These are phyloP conservation scores for Lobosporangium transversale DNA, from an alignment of 192 early-diverging fungal species.

Conservation along the genomic window DNA sequence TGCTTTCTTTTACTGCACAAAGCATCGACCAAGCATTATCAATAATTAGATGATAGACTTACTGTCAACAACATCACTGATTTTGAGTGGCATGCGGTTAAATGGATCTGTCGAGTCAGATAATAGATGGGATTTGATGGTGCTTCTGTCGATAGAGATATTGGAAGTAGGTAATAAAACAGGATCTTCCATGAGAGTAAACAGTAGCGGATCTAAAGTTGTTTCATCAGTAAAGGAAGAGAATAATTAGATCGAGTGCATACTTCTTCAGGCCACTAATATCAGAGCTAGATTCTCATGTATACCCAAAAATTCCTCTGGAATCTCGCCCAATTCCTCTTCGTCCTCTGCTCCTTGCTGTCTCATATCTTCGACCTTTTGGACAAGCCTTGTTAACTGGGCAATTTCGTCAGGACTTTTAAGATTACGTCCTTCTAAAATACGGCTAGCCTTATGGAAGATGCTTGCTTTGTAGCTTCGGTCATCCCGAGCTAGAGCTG, in stretches of 20 bases:
- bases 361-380: constrained; percentile 76
- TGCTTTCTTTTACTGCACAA: too few relatives aligned
- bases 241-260: too few relatives aligned
- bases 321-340: constrained; percentile 82
- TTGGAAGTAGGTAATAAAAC: constrained; percentile 89
- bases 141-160: constrained; percentile 85
- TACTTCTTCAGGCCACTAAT: too few relatives aligned
- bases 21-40: too few relatives aligned
- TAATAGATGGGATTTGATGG: constrained; percentile 88
- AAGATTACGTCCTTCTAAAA: constrained; percentile 71
- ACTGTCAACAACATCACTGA: constrained; percentile 89
- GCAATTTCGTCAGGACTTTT: constrained; percentile 73
- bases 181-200: constrained; percentile 92
- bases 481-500: constrained; percentile 85
- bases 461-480: constrained; percentile 83
- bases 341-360: constrained; percentile 72
- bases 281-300: too few relatives aligned
- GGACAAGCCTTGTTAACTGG: constrained; percentile 73
- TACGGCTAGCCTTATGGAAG: constrained; percentile 79
- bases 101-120: constrained; percentile 93
- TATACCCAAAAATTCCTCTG: constrained; percentile 91
- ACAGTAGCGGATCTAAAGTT: constrained; percentile 79
- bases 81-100: constrained; percentile 87
- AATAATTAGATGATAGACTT: constrained; percentile 22
- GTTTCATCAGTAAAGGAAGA: neutral